A percentile compares a stretch with the other conserved stretches of the same genome.
These are phyloP conservation scores for Candida easanensis DNA, from an alignment of 805 yeast species.

Conservation along the genomic window DNA sequence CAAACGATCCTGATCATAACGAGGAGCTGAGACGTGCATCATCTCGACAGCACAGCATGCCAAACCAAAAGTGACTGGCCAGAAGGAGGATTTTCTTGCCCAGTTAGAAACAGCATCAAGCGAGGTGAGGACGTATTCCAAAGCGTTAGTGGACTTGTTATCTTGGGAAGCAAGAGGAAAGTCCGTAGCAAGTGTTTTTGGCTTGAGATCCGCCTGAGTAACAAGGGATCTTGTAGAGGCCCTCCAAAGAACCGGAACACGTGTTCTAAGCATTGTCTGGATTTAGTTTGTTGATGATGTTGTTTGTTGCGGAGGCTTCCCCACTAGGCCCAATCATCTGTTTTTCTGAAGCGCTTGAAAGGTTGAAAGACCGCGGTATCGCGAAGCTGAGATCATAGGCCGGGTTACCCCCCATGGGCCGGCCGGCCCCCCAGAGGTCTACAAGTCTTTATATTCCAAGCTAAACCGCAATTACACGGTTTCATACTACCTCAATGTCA, in stretches of 20 bases:
- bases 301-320: background rate
- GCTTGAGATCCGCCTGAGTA: constrained; percentile 18
- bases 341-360: too few relatives aligned
- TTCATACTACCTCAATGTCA: too few relatives aligned
- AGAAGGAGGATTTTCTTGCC: constrained; percentile 89
- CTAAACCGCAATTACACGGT: too few relatives aligned
- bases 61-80: constrained; percentile 91
- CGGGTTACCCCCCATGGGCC: too few relatives aligned
- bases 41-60: constrained; percentile 94
- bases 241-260: background rate
- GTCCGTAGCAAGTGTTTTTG: constrained; percentile 21
- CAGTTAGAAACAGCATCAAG: constrained; percentile 81
- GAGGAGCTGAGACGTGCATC: constrained; percentile 91
- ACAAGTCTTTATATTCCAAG: too few relatives aligned
- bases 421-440: too few relatives aligned
- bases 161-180: constrained; percentile 21
- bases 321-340: background rate
- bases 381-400: too few relatives aligned
- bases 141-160: constrained; percentile 48
- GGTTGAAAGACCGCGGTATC: too few relatives aligned
- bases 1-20: constrained; percentile 88
- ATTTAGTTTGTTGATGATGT: too few relatives aligned
- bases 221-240: constrained; percentile 15
- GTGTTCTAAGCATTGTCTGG: constrained; percentile 11
- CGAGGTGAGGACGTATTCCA: constrained; percentile 81